A percentile compares a stretch with the other conserved stretches of the same genome.
Evolutionary conservation across 176 grass and related monocot genomes (phyloP).

Genomic region (Dendrocalamus sinicus): DNA sequence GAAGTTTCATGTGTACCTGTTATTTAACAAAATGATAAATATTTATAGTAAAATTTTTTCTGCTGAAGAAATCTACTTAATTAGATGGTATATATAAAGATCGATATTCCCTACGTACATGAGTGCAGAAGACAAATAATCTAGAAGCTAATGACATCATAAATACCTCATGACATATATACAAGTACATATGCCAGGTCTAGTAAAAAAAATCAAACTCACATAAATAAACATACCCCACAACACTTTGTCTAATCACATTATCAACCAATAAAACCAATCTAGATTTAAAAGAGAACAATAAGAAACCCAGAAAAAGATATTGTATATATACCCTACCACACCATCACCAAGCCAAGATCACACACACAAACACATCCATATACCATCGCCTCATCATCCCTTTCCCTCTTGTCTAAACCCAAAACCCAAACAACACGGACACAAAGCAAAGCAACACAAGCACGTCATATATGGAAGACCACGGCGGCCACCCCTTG

Average conservation of each 20-base stretch:
- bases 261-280: not conserved
- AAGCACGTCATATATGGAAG: constrained; percentile 25
- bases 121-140: not conserved
- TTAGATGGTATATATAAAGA: not conserved
- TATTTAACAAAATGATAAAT: not conserved
- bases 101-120: not conserved
- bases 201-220: not conserved
- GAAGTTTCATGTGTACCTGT: not conserved
- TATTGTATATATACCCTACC: constrained; percentile 40
- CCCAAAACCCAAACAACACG: not conserved
- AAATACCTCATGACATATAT: too few species aligned
- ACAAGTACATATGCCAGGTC: not conserved
- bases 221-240: not conserved
- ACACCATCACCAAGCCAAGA: constrained; percentile 29
- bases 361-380: not conserved
- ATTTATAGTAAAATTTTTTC: not conserved
- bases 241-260: not conserved
- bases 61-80: not conserved
- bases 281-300: not conserved
- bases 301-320: not conserved
- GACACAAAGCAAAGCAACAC: not conserved
- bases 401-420: not conserved
- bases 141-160: not conserved
- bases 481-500: constrained; percentile 38
- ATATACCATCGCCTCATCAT: constrained; percentile 8